Base-by-base conservation (phyloP, 164 flowering plant species). In the Vitis cinerea region DNA sequence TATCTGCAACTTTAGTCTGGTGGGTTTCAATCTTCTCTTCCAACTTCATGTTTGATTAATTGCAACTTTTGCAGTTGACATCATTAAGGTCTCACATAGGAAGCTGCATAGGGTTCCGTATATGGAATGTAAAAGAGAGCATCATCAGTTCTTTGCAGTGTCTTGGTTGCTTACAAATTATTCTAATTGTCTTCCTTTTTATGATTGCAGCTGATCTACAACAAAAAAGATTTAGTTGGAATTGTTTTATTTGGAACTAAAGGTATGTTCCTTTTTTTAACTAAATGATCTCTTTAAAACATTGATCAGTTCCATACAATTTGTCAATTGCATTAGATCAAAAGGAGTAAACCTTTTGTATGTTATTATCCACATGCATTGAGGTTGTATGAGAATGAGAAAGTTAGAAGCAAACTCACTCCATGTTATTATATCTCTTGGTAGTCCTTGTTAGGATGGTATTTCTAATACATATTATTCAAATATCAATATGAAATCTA, bases 201-300 rank as follows among this genome's bases (percentile, higher is more conserved):
- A 27, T 3, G n/a, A 7, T 0, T 81, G 86, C 98, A 95, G 99
- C 78, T 95, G 62, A 76, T 95, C 71, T 93, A 75, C 74, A 73
- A 70, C 77, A 93, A 87, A 72, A 71, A 64, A 66, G 97, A 95
- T 80, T 93, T 88, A 79, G 93, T 93, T 10, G 98, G 94, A 50
- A 64, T 90, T 56, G 81, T 93, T 68, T 61, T 90, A 61, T 95
- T 95, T 84, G 97, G 97, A 69, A 82, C 97, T 60, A 80, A 84
- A 85, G 98, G 97, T 95, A 84, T 59, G 10, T 37, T 67, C 64
- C 48, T 3, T 4, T 49, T 59, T 17, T 6, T 2, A 62, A 12
- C 53, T 51, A 13, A 14, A 53, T 50, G 10, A 57, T 16, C 9
- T 12, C 27, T 59, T 9, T 37, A 23, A n/a, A 3, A 15, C 11